Conservation (phyloP, 345 rosid species). For the Firmiana major region DNA sequence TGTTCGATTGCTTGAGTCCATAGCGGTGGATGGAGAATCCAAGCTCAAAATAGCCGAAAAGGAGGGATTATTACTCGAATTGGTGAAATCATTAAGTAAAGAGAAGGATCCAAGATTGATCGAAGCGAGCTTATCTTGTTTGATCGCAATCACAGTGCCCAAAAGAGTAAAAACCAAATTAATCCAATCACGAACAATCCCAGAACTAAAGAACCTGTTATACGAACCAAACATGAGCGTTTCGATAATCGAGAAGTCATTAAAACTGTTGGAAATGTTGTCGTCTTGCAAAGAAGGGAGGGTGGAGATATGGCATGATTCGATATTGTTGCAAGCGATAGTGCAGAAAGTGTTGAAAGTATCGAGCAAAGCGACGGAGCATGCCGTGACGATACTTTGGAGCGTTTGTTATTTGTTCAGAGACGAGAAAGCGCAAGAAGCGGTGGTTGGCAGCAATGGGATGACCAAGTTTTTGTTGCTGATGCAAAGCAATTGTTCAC, state of each 20-base stretch:
- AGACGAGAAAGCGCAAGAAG: conserved; percentile 59
- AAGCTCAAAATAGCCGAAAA: conserved; percentile 51
- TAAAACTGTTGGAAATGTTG: conserved; percentile 58
- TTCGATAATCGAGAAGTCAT: conserved; percentile 55
- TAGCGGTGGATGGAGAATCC: conserved; percentile 49
- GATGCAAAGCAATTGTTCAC: conserved; percentile 85
- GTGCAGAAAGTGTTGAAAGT: conserved; percentile 67
- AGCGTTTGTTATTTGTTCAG: conserved; percentile 58
- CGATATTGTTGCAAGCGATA: conserved; percentile 53
- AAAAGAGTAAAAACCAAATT: conserved; percentile 52
- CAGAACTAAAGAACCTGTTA: conserved; percentile 41
- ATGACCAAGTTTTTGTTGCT: conserved; percentile 66
- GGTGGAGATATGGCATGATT: conserved; percentile 41
- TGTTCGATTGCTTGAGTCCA: conserved; percentile 49
- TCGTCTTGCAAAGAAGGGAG: conserved; percentile 68
- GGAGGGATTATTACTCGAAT: conserved; percentile 44
- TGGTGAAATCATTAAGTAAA: conserved; percentile 33
- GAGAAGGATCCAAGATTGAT: conserved; percentile 45
- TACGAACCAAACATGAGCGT: conserved; percentile 28
- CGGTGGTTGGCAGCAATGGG: conserved; percentile 61
- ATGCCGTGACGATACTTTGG: conserved; percentile 82
- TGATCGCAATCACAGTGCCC: conserved; percentile 45
- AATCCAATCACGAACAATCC: conserved; percentile 32
- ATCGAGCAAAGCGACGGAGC: conserved; percentile 72
- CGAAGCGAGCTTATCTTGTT: conserved; percentile 56